Percentiles rank a stretch among this genome's conserved stretches.
Evolutionary conservation across 2,329 filamentous ascomycete species (phyloP).

Genomic region (Tolypocladium endophyticum): DNA sequence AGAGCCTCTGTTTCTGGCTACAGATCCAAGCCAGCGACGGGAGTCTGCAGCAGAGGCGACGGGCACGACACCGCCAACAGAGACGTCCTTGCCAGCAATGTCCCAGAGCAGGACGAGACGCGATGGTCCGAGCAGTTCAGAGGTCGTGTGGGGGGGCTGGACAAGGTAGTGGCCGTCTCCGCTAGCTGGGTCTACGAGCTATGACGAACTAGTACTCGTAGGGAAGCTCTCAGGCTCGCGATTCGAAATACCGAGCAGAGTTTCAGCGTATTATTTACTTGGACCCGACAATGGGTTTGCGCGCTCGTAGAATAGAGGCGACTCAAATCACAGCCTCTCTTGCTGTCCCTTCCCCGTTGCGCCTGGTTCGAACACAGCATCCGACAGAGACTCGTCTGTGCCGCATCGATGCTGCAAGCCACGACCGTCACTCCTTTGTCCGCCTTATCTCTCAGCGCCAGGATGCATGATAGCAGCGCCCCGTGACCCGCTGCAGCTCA

Average conservation of each 20-base stretch:
- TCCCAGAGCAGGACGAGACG: neutral
- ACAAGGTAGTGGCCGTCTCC: neutral
- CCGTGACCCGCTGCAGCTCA: neutral
- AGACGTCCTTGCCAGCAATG: neutral
- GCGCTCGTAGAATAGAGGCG: neutral
- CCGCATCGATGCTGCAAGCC: neutral
- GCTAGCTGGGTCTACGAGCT: neutral
- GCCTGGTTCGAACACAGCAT: neutral
- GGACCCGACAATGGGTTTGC: neutral
- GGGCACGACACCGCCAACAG: neutral
- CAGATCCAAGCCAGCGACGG: neutral
- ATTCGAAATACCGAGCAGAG: neutral
- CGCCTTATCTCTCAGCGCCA: neutral
- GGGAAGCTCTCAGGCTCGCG: neutral
- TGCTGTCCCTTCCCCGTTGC: neutral
- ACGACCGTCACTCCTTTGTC: neutral
- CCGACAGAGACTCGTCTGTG: neutral
- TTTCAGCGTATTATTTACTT: neutral
- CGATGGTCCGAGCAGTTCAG: neutral
- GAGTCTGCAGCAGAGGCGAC: neutral
- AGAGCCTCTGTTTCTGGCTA: neutral
- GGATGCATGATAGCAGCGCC: neutral
- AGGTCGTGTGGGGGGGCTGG: neutral
- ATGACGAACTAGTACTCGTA: too few species aligned
- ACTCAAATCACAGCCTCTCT: neutral